Evolutionary conservation across 2,329 filamentous ascomycete genomes (phyloP), one percentile per base, ranked within the genome.

Genomic region (Ceratocystis smalleyi): DNA sequence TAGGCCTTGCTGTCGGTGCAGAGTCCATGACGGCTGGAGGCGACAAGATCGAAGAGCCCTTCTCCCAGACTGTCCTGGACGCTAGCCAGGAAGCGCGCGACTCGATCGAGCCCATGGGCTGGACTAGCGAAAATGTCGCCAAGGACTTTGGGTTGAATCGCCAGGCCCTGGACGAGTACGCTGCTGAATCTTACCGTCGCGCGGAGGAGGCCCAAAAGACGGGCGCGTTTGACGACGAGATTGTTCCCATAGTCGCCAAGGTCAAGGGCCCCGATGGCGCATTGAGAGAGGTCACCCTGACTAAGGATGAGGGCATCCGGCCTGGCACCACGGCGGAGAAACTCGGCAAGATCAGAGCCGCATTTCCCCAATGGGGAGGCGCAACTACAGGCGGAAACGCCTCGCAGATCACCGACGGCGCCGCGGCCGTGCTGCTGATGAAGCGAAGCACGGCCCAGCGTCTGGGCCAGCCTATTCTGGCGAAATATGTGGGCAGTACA

Each of bases 121-220:
- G 95, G 83, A 99, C 94, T 2, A 92, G 87, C 66, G 94, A 99
- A 79, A 97, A 97, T 73, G 91, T 99, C 32, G 90, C 87, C 70
- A 84, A 84, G 60, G 94, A 97, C 77, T 97, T 97, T 75, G 83
- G 87, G 72, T 86, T 99, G 73, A 77, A 83, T 1, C 83, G 94
- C 67, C 85, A 91, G 72, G 77, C 78, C 73, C 89, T 97, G 77
- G 94, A 99, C 75, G 78, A 81, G 69, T 97, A 85, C 74, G 89
- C 94, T 0, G 88, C 88, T 8, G 90, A 95, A 78, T 91, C 86
- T 57, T 99, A 91, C 79, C 83, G 85, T 68, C 83, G 91, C 59
- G 94, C 94, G 32, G 94, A 99, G 78, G 79, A 76, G 51, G 91
- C 94, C 0, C 94, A 97, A 76, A 95, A 94, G 78, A 84, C 86